phyloP scores from a whole-genome alignment of 768 basidiomycete genomes.

The Mycena floridula region DNA sequence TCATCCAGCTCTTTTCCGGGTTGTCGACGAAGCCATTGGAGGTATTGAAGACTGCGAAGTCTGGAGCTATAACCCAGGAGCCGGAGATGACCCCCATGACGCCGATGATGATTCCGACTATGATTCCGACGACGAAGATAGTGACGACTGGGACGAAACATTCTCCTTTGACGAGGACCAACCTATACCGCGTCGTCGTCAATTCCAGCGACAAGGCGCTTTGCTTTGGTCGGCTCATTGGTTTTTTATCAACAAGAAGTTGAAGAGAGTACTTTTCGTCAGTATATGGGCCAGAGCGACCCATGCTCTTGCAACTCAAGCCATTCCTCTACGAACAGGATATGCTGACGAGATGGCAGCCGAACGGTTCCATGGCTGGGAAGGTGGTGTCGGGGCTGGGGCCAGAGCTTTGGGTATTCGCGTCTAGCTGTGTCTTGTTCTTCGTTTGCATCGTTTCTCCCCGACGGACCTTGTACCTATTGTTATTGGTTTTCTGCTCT shows the following conservation, averaged over 20 bases:
- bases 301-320: constrained; percentile 45
- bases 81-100: constrained; percentile 91
- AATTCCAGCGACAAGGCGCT: no score
- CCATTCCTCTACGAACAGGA: constrained; percentile 27
- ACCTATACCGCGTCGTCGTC: constrained; percentile 37
- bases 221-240: constrained; percentile 95
- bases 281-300: constrained; percentile 83
- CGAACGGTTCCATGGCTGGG: constrained; percentile 78
- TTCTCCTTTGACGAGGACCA: constrained; percentile 84
- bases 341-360: constrained; percentile 25
- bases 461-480: no score
- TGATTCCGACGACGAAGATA: constrained; percentile 59
- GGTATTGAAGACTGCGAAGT: constrained; percentile 91
- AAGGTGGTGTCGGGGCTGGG: constrained; percentile 72
- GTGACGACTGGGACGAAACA: constrained; percentile 64
- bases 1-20: constrained; percentile 82
- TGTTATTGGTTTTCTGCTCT: no score
- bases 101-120: constrained; percentile 72
- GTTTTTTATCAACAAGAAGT: constrained; percentile 93
- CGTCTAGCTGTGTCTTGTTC: no score
- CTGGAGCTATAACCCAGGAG: constrained; percentile 89
- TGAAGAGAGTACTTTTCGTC: constrained; percentile 88
- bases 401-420: constrained; percentile 77
- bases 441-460: no score
- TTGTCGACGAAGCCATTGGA: constrained; percentile 87